Base-by-base conservation (phyloP, 2,329 filamentous ascomycete genomes). In the Sclerotinia trifoliorum region DNA sequence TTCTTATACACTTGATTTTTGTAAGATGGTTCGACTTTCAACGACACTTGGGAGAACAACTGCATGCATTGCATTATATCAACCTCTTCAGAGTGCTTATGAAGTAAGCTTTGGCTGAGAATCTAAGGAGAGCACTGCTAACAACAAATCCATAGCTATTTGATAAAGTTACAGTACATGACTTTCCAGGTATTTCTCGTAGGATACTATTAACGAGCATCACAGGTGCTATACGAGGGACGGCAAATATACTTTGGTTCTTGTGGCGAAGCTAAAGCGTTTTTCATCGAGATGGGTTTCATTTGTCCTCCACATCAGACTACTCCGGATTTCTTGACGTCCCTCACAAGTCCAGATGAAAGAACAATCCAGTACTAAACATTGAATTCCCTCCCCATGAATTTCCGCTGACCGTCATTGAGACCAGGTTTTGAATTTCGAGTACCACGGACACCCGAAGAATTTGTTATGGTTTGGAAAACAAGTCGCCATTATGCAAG, bases 221-320 rank as follows among this genome's bases (percentile, higher is more conserved):
- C 35, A n/a, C 77, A 90, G 10, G 80, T 91, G 5, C 83, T 91
- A 5, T 88, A 90, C 74, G 83, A 84, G 58, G 90, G 90, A 3
- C 85, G 87, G 67, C 90, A 90, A 72, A 85, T 92, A 21, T 94
- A 87, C 79, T 94, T 88, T 73, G 91, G 91, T 2, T 82, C 81
- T 1, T 82, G 85, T 0, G 82, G 84, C 5, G 79, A 85, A 3
- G 91, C 90, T 1, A 90, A 86, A 75, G 78, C 82, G 24, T 94
- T 91, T 75, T 93, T 94, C 71, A 79, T 88, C 61, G 80, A 85
- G n/a, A 81, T 94, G 42, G 91, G 91, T 0, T 94, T 93, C 73
- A 81, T 86, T 17, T 92, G 90, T 74, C 89, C 90, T 0, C 84
- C 87, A 42, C 84, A 90, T 13, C 75, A 77, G 65, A 77, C 76